These are phyloP conservation scores for Phytopythium sindhum DNA, from an alignment of 352 stramenopile species.

Conservation along the genomic window DNA sequence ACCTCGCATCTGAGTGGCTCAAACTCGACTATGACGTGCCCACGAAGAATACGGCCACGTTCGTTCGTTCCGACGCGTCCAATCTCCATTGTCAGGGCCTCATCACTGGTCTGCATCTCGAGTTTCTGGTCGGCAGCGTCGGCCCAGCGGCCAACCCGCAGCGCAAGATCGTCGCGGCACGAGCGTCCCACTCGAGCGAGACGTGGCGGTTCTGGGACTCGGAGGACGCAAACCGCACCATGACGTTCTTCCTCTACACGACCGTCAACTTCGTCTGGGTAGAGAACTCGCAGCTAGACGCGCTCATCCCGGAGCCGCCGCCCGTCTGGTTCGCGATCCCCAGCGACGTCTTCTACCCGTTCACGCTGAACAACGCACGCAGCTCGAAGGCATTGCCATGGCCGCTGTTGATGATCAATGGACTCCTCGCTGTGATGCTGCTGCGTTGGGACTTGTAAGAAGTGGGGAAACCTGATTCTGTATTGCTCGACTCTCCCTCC, in stretches of 20 bases:
- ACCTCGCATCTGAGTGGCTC: slow-evolving; percentile 33
- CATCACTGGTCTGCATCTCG: slow-evolving; percentile 25
- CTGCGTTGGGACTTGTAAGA: background rate
- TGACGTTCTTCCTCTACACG: slow-evolving; percentile 28
- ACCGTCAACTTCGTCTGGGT: slow-evolving; percentile 33
- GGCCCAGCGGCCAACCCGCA: slow-evolving; percentile 27
- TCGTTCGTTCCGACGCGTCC: slow-evolving; percentile 12
- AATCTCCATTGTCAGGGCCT: slow-evolving; percentile 26
- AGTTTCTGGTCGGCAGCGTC: slow-evolving; percentile 39
- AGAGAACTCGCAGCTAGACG: slow-evolving; percentile 14
- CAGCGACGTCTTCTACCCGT: slow-evolving; percentile 51
- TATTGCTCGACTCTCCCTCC: slow-evolving; percentile 5
- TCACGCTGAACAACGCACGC: slow-evolving; percentile 22
- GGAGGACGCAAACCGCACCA: slow-evolving; percentile 2
- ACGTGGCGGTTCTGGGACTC: slow-evolving; percentile 37
- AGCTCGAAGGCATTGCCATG: background rate
- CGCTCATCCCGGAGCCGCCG: slow-evolving; percentile 32
- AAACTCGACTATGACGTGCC: slow-evolving; percentile 35
- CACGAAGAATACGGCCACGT: slow-evolving; percentile 12
- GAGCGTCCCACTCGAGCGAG: slow-evolving; percentile 26
- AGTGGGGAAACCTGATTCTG: background rate
- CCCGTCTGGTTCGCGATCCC: slow-evolving; percentile 54
- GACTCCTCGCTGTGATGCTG: background rate
- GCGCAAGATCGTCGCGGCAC: slow-evolving; percentile 39
- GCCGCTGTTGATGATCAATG: background rate